phyloP scores from a whole-genome alignment of 805 yeast species.

The Metschnikowia dekortorum region DNA sequence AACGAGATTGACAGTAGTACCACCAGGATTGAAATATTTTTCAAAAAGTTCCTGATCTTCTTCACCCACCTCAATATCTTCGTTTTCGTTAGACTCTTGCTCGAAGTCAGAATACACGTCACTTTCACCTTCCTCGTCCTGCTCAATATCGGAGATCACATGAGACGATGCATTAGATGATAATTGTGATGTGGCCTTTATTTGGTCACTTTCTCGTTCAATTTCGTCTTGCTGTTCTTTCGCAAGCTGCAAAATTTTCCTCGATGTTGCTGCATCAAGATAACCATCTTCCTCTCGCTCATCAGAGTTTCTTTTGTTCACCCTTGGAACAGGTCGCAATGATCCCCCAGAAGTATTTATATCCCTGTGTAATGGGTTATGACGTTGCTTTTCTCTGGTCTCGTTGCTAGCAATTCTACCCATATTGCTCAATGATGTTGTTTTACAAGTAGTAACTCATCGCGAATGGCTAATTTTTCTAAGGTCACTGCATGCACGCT shows the following conservation, averaged over 20 bases:
- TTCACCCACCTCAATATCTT: conserved; percentile 65
- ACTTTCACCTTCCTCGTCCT: conserved; percentile 41
- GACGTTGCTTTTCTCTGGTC: conserved; percentile 58
- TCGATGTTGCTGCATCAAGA: conserved; percentile 76
- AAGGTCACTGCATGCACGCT: conserved; percentile 1
- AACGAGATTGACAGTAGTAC: conserved; percentile 63
- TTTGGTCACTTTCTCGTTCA: conserved; percentile 36
- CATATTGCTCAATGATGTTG: conserved; percentile 37
- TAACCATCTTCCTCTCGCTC: conserved; percentile 53
- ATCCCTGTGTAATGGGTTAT: conserved; percentile 77
- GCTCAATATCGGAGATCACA: conserved; percentile 28
- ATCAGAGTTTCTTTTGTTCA: conserved; percentile 27
- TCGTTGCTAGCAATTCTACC: conserved; percentile 58
- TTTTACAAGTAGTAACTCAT: conserved; percentile 5
- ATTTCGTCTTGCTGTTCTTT: conserved; percentile 90
- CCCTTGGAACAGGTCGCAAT: conserved; percentile 44
- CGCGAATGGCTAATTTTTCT: conserved; percentile 3
- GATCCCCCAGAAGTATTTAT: conserved; percentile 72
- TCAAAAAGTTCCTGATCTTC: conserved; percentile 84
- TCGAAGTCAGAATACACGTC: conserved; percentile 56
- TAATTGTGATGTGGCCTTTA: neutral
- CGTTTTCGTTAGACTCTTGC: conserved; percentile 42
- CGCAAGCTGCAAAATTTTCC: conserved; percentile 85
- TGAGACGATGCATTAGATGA: conserved; percentile 17
- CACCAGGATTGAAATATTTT: conserved; percentile 48